These are phyloP conservation scores for Nidularia sp. DNA, from an alignment of 768 basidiomycete genomes.

Conservation along the genomic window DNA sequence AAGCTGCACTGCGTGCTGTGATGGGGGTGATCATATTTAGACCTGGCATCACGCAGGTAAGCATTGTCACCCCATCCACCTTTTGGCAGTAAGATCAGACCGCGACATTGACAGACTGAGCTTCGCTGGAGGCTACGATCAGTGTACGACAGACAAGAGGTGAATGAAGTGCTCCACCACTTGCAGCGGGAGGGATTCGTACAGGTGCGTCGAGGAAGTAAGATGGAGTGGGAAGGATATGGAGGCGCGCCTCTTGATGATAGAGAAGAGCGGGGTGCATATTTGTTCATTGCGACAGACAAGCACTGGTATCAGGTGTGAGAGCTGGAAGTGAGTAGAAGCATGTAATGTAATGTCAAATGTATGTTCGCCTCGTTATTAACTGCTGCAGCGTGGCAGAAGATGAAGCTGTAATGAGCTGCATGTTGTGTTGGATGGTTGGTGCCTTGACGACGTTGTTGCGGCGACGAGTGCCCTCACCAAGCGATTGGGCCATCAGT, in stretches of 20 bases:
- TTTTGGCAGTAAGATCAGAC: slow-evolving; percentile 2
- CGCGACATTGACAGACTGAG: slow-evolving; percentile 43
- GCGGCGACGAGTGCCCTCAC: too few species aligned
- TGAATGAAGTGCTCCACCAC: slow-evolving; percentile 55
- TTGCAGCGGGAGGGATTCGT: slow-evolving; percentile 52
- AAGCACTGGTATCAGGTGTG: slow-evolving; percentile 69
- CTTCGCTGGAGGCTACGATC: slow-evolving; percentile 67
- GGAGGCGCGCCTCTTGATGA: slow-evolving; percentile 37
- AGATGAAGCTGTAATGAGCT: too few species aligned
- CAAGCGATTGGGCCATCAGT: too few species aligned
- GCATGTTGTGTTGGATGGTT: too few species aligned
- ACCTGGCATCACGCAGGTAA: slow-evolving; percentile 72
- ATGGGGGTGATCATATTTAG: slow-evolving; percentile 62
- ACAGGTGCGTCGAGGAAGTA: slow-evolving; percentile 21
- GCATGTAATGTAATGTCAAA: too few species aligned
- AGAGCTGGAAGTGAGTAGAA: too few species aligned
- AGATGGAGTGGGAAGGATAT: slow-evolving; percentile 12
- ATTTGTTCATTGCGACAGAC: slow-evolving; percentile 53
- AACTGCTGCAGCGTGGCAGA: too few species aligned
- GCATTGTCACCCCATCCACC: slow-evolving; percentile 9
- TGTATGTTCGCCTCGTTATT: too few species aligned
- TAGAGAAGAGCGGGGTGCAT: slow-evolving; percentile 43
- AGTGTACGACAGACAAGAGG: slow-evolving; percentile 74
- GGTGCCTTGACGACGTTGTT: too few species aligned
- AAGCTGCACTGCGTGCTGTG: slow-evolving; percentile 66